Evolutionary conservation across 495 filamentous ascomycete genomes (phyloP), one percentile per base, ranked within the genome.

Genomic region (Aspergillus asperescens): DNA sequence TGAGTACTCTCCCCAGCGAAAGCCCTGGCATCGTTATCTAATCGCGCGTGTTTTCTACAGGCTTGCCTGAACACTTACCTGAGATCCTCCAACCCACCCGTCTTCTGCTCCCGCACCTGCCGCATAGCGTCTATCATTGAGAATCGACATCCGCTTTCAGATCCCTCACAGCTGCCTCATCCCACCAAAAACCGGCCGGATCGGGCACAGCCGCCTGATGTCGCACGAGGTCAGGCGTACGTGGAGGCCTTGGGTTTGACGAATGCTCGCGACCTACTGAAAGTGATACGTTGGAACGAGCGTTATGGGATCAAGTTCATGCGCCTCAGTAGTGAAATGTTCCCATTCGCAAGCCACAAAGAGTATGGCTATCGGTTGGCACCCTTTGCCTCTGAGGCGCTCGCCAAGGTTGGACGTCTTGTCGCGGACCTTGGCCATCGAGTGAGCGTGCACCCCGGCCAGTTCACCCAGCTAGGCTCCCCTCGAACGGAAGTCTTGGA

Each of bases 41-140:
- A 52, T 50, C 61, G 62, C 62, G 67, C n/a, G 62, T 16, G 56
- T 24, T 12, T 23, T 0, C 18, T 29, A 5, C 46, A 90, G 87
- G 89, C 90, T 19, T 95, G 89, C 63, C 75, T 98, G 19, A 92
- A 92, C 65, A 97, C 91, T 0, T 96, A 98, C 66, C 81, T 98
- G 3, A 87, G 93, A 34, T 80, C 81, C 45, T 85, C 89, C 0
- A 92, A 86, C 54, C 88, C 89, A 13, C 83, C 92, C 0, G 82
- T 96, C 8, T 97, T 96, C 70, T 86, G 83, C 63, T 96, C 93
- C 2, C 80, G 92, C 20, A 96, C 91, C 1, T 96, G 90, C 63
- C 88, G 91, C 38, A 93, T 96, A 58, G 77, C 88, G 0, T 94
- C 89, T 4, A 96, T 96, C 32, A 66, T 96, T 5, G 90, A 96